Evolutionary conservation across 2,329 filamentous ascomycete species (phyloP).

Genomic region (Ceratocystis eucalypticola): DNA sequence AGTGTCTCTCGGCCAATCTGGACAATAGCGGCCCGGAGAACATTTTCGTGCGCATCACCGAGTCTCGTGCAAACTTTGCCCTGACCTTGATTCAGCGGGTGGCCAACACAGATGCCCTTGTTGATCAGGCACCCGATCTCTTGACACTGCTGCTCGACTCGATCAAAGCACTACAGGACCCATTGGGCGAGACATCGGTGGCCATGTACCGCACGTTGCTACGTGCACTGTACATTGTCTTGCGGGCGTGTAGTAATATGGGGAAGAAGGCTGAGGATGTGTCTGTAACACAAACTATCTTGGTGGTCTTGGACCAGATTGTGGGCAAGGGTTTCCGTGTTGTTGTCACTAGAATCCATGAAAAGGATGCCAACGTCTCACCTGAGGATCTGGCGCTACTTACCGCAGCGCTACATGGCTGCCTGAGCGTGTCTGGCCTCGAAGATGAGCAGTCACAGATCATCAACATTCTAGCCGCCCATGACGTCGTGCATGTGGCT

Average conservation of each 20-base stretch:
- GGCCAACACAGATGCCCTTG: constrained; percentile 41
- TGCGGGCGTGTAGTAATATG: constrained; percentile 47
- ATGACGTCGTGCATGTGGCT: constrained; percentile 67
- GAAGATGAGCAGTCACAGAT: constrained; percentile 58
- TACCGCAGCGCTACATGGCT: constrained; percentile 76
- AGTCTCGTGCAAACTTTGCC: constrained; percentile 65
- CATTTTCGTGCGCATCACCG: constrained; percentile 67
- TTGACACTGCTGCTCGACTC: constrained; percentile 39
- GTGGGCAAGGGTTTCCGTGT: constrained; percentile 73
- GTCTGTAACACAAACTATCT: constrained; percentile 44
- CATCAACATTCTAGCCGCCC: constrained; percentile 53
- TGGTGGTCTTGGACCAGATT: constrained; percentile 68
- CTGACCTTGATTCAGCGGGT: constrained; percentile 72
- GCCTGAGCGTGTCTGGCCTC: constrained; percentile 63
- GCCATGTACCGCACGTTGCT: constrained; percentile 73
- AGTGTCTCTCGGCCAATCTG: constrained; percentile 68
- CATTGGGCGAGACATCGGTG: constrained; percentile 39
- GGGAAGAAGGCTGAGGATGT: constrained; percentile 23
- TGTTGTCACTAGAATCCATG: constrained; percentile 69
- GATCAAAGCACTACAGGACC: constrained; percentile 40
- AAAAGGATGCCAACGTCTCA: constrained; percentile 35
- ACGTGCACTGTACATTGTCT: constrained; percentile 68
- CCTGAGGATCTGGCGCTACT: constrained; percentile 77
- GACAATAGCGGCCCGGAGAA: constrained; percentile 57
- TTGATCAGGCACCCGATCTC: constrained; percentile 40